Evolutionary conservation across 169 alveolate species (phyloP).

Genomic region (Pseudocohnilembus persalinus): DNA sequence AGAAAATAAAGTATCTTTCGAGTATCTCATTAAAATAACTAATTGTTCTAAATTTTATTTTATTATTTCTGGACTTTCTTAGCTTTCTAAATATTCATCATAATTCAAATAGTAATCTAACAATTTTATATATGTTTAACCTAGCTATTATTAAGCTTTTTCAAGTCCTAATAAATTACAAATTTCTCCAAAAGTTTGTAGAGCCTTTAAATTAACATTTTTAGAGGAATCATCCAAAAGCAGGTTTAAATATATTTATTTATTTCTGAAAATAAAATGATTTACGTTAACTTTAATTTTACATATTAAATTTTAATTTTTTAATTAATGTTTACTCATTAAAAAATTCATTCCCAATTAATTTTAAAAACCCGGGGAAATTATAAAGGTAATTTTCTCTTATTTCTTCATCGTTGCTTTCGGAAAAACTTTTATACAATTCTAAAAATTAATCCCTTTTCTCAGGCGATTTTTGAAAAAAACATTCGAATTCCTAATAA

Average conservation of each 20-base stretch:
- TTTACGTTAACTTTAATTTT: too few species aligned
- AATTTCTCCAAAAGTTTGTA: too few species aligned
- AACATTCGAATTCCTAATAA: conserved; percentile 1
- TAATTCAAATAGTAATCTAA: too few species aligned
- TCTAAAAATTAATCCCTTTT: background rate
- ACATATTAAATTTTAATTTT: too few species aligned
- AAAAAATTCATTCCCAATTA: background rate
- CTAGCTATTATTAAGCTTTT: background rate
- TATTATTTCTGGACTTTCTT: too few species aligned
- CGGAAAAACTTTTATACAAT: background rate
- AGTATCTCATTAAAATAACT: too few species aligned
- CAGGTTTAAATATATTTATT: background rate
- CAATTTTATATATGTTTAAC: background rate
- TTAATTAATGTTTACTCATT: background rate
- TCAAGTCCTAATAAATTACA: background rate
- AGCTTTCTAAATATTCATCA: too few species aligned
- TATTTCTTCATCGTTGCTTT: background rate
- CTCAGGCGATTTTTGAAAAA: background rate
- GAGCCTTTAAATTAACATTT: background rate
- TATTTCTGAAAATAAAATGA: background rate
- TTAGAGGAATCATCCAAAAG: background rate
- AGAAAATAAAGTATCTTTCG: too few species aligned
- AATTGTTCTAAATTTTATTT: too few species aligned
- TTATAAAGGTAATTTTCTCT: background rate
- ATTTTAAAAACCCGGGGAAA: background rate